These are phyloP conservation scores for Lachancea fermentati DNA, from an alignment of 805 yeast species.

Conservation along the genomic window DNA sequence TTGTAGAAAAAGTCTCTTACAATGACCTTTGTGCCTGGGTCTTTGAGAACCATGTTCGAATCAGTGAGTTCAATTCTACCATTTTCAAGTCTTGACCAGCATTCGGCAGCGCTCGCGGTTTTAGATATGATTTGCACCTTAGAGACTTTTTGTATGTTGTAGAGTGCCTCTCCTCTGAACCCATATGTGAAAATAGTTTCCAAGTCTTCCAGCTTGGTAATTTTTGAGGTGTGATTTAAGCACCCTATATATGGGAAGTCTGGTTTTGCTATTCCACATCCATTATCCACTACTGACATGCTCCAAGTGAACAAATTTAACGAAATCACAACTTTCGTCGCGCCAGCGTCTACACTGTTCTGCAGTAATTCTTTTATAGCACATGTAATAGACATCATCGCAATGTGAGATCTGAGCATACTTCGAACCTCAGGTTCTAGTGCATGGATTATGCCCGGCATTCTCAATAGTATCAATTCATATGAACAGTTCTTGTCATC, in stretches of 20 bases:
- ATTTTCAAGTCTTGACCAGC: constrained; percentile 21
- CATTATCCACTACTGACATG: constrained; percentile 57
- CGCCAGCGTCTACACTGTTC: constrained; percentile 51
- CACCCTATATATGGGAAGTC: constrained; percentile 45
- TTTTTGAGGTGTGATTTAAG: constrained; percentile 53
- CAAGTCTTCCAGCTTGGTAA: constrained; percentile 36
- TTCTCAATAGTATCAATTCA: constrained; percentile 2
- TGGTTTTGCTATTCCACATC: constrained; percentile 52
- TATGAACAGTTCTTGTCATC: too few relatives aligned
- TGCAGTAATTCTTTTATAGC: constrained; percentile 47
- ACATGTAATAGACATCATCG: constrained; percentile 34
- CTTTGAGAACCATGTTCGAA: neutral
- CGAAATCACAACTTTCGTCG: constrained; percentile 35
- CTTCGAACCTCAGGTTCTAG: constrained; percentile 14
- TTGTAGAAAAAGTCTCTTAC: constrained; percentile 21
- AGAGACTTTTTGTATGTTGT: constrained; percentile 46
- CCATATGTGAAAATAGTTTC: constrained; percentile 45
- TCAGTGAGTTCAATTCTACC: neutral
- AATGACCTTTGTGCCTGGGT: constrained; percentile 19
- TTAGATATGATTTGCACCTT: constrained; percentile 46
- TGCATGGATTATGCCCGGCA: constrained; percentile 14
- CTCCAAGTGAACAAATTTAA: constrained; percentile 34
- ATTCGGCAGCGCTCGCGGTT: constrained; percentile 23
- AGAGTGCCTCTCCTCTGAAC: constrained; percentile 68
- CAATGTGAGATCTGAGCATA: constrained; percentile 32